Evolutionary conservation across 257 asterid genomes (phyloP), one percentile per base, ranked within the genome.

Genomic region (Plantago elongata): DNA sequence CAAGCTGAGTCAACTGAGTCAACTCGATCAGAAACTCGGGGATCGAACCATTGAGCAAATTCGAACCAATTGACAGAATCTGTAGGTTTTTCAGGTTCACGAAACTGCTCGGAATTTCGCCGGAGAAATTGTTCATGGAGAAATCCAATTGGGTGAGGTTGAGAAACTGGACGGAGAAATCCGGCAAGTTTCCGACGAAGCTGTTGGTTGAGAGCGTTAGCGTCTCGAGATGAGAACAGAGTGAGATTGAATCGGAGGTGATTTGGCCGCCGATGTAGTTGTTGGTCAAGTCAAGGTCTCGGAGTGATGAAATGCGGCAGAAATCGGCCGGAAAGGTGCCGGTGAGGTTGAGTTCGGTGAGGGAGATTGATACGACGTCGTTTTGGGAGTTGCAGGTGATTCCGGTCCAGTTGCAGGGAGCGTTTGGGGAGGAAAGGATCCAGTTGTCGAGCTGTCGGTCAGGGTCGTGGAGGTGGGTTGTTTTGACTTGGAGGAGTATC

Each of bases 321-420:
- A 90, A 83, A 43, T 79, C 86, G n/a, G 75, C 85, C 27, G 97
- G 97, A 29, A 84, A 84, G 8, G 34, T 45, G 6, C 97, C 95
- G 4, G 74, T 54, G 50, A 85, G 18, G 43, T 67, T 64, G 11
- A 67, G 46, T 29, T 82, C 73, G 18, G 75, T 12, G 44, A 90
- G 69, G 11, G 81, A 67, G 7, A 90, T 64, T n/a, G 96, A 72
- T 11, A 78, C 77, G 27, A 90, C 96, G 29, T 59, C 69, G 57
- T 59, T 44, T 1, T 13, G 37, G 7, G 10, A 3, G 64, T 77
- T 78, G 52, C 97, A 90, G 11, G 65, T 61, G 70, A 90, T 77
- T 65, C 89, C 95, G 0, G 80, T 73, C 97, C 97, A 90, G 45
- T 64, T 76, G 77, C 97, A 90, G 7, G 90, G 88, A 5, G 91